Evolutionary conservation across 2,329 filamentous ascomycete genomes (phyloP), one percentile per base, ranked within the genome.

Genomic region (Penicillium sp.): DNA sequence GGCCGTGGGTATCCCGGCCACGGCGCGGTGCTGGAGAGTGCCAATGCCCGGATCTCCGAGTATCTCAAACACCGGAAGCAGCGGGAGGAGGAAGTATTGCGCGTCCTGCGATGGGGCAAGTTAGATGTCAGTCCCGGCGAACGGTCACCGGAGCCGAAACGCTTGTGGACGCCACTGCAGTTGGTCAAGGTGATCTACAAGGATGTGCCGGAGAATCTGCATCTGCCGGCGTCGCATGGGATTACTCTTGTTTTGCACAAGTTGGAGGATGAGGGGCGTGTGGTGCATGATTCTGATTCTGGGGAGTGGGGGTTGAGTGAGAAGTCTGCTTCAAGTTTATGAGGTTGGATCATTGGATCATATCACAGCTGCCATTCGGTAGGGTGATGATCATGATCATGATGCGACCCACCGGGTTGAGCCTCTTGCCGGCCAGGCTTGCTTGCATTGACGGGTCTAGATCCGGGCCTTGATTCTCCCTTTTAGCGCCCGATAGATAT

Each of bases 131-230:
- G 54, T 8, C 60, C 65, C 3, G 62, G 55, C 2, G 65, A 69
- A 41, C 56, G 72, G 27, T 70, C 73, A 36, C 69, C 75, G 13
- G 60, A 64, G 27, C 61, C 62, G 12, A 70, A 74, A 51, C 69
- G 71, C 0, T 50, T 56, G 2, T 91, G 88, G 89, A 84, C 82
- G 6, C 80, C 85, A 7, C 87, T 91, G 81, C 90, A 93, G 52
- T 78, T 97, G 57, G 93, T 97, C n/a, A 89, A 88, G 71, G 77
- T 89, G 26, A 90, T 99, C 27, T 99, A 99, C 69, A 81, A 80
- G 46, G 86, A 90, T 63, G 86, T 96, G 18, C 87, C 89, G 0
- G 84, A 89, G 68, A 84, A 80, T 63, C 76, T 97, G 59, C 89
- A 92, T 71, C 67, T 80, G 9, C 87, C 92, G 7, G 94, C 94